Base-by-base conservation (phyloP, 352 stramenopile genomes). In the Globisporangium carolinianum region DNA sequence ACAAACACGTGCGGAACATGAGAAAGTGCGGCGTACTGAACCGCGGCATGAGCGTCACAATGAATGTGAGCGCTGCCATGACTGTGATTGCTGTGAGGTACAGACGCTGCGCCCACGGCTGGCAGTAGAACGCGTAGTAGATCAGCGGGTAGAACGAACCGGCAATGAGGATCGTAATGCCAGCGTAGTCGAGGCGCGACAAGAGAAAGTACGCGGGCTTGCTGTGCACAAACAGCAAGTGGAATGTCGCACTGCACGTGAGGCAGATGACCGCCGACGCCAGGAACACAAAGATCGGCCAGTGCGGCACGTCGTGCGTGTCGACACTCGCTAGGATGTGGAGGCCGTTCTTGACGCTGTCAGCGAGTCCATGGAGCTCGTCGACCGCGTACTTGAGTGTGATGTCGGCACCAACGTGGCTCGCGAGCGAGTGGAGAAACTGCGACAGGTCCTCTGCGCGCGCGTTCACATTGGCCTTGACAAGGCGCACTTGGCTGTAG, bases 51-150 rank as follows among this genome's bases (percentile, higher is more conserved):
- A 95, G 76, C 59, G 75, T 84, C 58, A 91, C 69, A 9, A 54
- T 66, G 65, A 95, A 91, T 37, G 79, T 89, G 57, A 87, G 53
- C 11, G 69, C 74, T 15, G 80, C 79, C 72, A 93, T 75, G 32
- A 71, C 67, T 37, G 77, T 84, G 61, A 91, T 88, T 41, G 73
- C 71, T 53, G 68, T 72, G 37, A 93, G 70, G 57, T 92, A 93
- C 17, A 75, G 57, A n/a, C 62, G 79, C 24, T 75, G 69, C 35
- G 84, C 58, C 66, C 70, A 82, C 62, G 76, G 78, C 53, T 88
- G 68, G 69, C 86, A 95, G 72, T 93, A 93, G 66, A 95, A 94
- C 68, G 81, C 87, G 73, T 94, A 93, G 79, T 92, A 95, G 63
- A 94, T 88, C 60, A 92, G 72, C 10, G 86, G 86, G 58, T 91